phyloP scores from a whole-genome alignment of 345 rosid genomes.

The Melastoma malabathricum region DNA sequence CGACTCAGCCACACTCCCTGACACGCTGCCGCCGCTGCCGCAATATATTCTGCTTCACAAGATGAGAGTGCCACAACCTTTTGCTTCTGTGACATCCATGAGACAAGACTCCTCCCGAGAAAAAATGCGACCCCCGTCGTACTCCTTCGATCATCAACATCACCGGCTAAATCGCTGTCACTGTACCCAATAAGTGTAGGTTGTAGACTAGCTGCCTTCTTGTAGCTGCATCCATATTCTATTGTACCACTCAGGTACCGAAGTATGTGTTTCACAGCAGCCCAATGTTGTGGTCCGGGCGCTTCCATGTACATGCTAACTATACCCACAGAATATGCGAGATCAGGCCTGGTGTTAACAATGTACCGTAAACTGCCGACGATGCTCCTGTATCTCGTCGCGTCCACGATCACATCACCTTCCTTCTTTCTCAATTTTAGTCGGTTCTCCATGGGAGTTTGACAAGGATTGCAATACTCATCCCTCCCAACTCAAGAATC shows the following conservation, averaged over 20 bases:
- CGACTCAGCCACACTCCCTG: conserved; percentile 5
- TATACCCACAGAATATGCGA: not conserved
- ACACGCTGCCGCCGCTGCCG: conserved; percentile 6
- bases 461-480: not conserved
- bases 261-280: not conserved
- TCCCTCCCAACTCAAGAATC: conserved; percentile 1
- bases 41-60: conserved; percentile 2
- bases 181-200: not conserved
- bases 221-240: not conserved
- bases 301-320: not conserved
- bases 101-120: not conserved
- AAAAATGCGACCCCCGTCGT: conserved; percentile 5
- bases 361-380: not conserved
- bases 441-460: conserved; percentile 1
- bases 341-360: conserved; percentile 3
- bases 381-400: conserved; percentile 1
- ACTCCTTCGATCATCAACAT: conserved; percentile 5
- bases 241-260: not conserved
- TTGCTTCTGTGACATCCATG: conserved; percentile 5
- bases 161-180: conserved; percentile 2
- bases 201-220: not conserved
- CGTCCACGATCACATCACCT: not conserved
- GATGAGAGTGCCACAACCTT: conserved; percentile 5
- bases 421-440: not conserved
- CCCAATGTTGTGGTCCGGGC: not conserved